A percentile compares a stretch with the other conserved stretches of the same genome.
Evolutionary conservation across 169 alveolate species (phyloP).

Genomic region (Plasmodium vivax): DNA sequence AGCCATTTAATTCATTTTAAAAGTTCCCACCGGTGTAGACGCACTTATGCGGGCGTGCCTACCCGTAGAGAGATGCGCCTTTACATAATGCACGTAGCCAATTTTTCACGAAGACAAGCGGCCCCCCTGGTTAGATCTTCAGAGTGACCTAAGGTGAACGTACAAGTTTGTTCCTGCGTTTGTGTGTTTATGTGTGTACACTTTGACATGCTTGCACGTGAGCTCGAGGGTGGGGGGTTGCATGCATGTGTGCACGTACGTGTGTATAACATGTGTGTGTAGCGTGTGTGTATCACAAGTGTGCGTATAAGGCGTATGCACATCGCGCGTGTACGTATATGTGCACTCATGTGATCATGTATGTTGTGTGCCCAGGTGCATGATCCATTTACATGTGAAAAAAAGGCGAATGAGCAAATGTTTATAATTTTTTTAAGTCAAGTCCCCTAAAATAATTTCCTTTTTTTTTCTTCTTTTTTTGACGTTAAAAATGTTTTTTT

Average conservation of each 20-base stretch:
- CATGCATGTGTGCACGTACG: background rate
- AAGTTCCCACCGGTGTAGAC: background rate
- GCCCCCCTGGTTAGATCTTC: background rate
- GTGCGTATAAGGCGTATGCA: too few relatives aligned
- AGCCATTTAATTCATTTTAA: constrained; percentile 29
- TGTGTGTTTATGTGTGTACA: background rate
- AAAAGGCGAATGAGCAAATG: background rate
- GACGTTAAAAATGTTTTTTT: background rate
- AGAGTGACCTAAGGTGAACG: background rate
- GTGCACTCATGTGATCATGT: background rate
- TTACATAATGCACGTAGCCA: background rate
- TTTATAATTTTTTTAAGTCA: constrained; percentile 35
- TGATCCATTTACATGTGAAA: background rate
- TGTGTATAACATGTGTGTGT: background rate
- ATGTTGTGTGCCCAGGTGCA: background rate
- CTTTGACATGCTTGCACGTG: background rate
- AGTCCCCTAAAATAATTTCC: background rate
- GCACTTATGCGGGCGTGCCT: background rate
- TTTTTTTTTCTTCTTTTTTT: constrained; percentile 5
- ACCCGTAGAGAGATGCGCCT: background rate
- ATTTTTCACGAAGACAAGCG: background rate
- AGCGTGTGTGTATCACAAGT: too few relatives aligned
- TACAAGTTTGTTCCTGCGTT: constrained; percentile 5
- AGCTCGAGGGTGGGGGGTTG: background rate
- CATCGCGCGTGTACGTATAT: background rate